Base-by-base conservation (phyloP, 179 eudicot species). In the Pouteria campechiana region DNA sequence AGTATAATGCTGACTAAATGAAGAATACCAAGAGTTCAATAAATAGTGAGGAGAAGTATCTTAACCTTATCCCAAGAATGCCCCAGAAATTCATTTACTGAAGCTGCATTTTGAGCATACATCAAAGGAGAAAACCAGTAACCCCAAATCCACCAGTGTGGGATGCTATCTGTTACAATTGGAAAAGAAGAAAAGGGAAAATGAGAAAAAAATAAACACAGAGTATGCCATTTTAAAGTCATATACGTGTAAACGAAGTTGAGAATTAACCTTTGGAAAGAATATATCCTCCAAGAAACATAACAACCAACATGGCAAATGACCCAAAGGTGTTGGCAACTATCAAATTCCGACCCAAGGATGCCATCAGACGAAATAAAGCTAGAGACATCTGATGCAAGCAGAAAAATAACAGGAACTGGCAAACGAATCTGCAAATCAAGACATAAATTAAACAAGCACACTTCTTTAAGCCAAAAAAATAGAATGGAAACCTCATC, bases 301-400 rank as follows among this genome's bases (percentile, higher is more conserved):
- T 84, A 49, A 88, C 97, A 62, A 88, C 84, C 72, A 88, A 67
- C 97, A 88, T 78, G 56, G 94, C 97, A 44, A 88, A 88, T 43
- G 97, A 88, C 58, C 97, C 97, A 72, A 83, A 84, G 51, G 97
- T 88, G 68, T 88, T 88, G 40, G 97, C 84, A 50, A 81, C 95
- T 29, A 88, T 78, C 97, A 88, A 80, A 66, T 60, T 84, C 46
- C 97, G 80, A 25, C 97, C 97, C 63, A 88, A 64, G 41, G 95
- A 71, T 58, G 88, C 97, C 77, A 84, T 88, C 64, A 88, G 75
- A 36, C 92, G 86, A 32, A 88, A 88, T 60, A 88, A 93, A 35
- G 81, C 67, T 34, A 81, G 46, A 41, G 97, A 84, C 85, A 67
- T 84, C 58, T 88, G 97, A 58, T 88, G 94, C 42, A 88, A 70